Base-by-base conservation (phyloP, 2,329 filamentous ascomycete species). In the Myriosclerotinia curreyana region DNA sequence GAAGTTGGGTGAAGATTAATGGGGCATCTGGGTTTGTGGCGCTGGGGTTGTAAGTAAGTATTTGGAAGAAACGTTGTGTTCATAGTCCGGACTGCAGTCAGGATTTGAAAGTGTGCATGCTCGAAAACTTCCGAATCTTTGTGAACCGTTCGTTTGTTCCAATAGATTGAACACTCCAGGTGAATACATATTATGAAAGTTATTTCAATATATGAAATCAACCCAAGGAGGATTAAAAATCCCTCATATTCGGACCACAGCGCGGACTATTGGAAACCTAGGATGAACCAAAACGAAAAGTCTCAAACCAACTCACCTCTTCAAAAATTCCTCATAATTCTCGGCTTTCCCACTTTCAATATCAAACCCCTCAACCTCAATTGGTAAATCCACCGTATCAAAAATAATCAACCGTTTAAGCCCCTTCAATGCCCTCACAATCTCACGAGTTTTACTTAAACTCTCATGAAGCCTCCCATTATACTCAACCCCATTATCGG, bases 381-480 rank as follows among this genome's bases (percentile, higher is more conserved):
- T 65, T 25, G 68, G 66, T 8, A 76, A 76, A 2, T 76, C 74
- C 49, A 90, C 83, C 31, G 88, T 90, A 67, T 88, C 82, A 72
- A 97, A 88, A 2, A 97, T 79, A 15, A 97, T 82, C 15, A 94
- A 86, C 5, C 83, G 82, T 71, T 88, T 81, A 15, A 97, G 79
- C 11, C 75, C 73, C 64, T 77, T 77, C 60, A 98, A 79, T 12
- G 82, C 84, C 0, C 82, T 79, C 7, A 88, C 85, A 65, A 99
- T 89, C 69, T 95, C 87, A n/a, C 79, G 80, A 2, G 93, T 87
- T 78, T 98, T 98, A 56, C 82, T 80, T 44, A 88, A 82, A 67
- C 90, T 88, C n/a, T 89, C 83, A 81, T 96, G 95, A 46, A 87
- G 83, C 77, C 95, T 95, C 67, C 92, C 92, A 75, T 98, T 98